phyloP scores from a whole-genome alignment of 306 rosid genomes.

The Vigna trinervia region DNA sequence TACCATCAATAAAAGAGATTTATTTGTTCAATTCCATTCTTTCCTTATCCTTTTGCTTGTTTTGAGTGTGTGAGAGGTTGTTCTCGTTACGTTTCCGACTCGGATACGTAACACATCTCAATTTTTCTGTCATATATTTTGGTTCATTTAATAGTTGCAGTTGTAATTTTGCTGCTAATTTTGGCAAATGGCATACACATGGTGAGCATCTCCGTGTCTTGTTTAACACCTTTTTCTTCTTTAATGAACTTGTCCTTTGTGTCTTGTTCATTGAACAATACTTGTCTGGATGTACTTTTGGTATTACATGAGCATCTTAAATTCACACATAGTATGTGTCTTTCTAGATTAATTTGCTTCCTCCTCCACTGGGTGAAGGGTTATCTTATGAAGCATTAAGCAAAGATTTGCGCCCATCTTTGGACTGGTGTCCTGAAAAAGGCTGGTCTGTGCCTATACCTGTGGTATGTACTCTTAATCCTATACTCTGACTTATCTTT shows the following conservation, averaged over 20 bases:
- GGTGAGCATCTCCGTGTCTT: no score
- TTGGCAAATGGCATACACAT: background rate
- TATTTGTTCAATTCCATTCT: no score
- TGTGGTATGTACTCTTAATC: conserved; percentile 53
- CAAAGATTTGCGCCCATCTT: conserved; percentile 84
- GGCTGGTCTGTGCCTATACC: conserved; percentile 80
- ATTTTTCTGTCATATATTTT: conserved; percentile 4
- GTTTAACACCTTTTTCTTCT: background rate
- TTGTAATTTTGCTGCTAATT: conserved; percentile 24
- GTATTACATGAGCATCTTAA: background rate
- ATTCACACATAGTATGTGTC: background rate
- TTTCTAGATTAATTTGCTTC: conserved; percentile 72
- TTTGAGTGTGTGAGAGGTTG: no score
- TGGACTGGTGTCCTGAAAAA: conserved; percentile 68
- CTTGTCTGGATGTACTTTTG: background rate
- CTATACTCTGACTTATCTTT: conserved; percentile 14
- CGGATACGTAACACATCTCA: background rate
- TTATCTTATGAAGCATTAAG: conserved; percentile 50
- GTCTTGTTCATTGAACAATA: background rate
- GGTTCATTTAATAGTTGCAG: background rate
- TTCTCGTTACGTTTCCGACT: no score
- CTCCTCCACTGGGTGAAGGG: conserved; percentile 91
- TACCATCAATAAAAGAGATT: no score
- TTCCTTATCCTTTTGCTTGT: no score
- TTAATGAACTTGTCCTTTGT: background rate